A percentile compares a stretch with the other conserved stretches of the same genome.
Evolutionary conservation across 768 basidiomycete genomes (phyloP).

Genomic region (Pleurotus sapidus): DNA sequence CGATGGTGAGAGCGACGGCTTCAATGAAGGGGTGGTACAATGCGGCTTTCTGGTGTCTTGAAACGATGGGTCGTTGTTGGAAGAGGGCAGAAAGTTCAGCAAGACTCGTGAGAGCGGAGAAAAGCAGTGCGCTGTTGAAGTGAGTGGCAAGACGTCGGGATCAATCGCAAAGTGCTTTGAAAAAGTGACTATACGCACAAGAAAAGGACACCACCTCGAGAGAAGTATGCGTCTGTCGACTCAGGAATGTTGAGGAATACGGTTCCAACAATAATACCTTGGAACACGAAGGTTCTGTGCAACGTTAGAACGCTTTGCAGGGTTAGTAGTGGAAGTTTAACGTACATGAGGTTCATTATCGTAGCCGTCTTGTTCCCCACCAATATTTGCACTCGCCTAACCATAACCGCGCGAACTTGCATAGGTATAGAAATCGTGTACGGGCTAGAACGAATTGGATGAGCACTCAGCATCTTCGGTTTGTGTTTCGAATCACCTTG

Average conservation of each 20-base stretch:
- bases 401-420: slow-evolving; percentile 45
- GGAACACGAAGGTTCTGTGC: slow-evolving; percentile 49
- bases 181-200: slow-evolving; percentile 41
- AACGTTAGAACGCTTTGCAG: background rate
- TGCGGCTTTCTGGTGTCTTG: slow-evolving; percentile 39
- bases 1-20: slow-evolving; percentile 39
- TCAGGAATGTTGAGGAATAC: slow-evolving; percentile 59
- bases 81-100: slow-evolving; percentile 58
- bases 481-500: slow-evolving; percentile 18
- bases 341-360: slow-evolving; percentile 30
- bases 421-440: slow-evolving; percentile 43
- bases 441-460: slow-evolving; percentile 26
- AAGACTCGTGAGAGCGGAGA: slow-evolving; percentile 32
- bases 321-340: background rate
- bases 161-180: background rate
- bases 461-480: background rate
- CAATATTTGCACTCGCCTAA: slow-evolving; percentile 41
- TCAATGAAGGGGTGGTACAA: slow-evolving; percentile 51
- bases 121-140: slow-evolving; percentile 37
- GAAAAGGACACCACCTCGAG: slow-evolving; percentile 77
- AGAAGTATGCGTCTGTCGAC: slow-evolving; percentile 62
- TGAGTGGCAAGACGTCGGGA: background rate
- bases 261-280: slow-evolving; percentile 53
- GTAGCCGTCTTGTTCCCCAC: slow-evolving; percentile 35
- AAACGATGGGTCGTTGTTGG: slow-evolving; percentile 42